Conservation (phyloP, 495 filamentous ascomycete species). For the Aspergillus ellipticus region DNA sequence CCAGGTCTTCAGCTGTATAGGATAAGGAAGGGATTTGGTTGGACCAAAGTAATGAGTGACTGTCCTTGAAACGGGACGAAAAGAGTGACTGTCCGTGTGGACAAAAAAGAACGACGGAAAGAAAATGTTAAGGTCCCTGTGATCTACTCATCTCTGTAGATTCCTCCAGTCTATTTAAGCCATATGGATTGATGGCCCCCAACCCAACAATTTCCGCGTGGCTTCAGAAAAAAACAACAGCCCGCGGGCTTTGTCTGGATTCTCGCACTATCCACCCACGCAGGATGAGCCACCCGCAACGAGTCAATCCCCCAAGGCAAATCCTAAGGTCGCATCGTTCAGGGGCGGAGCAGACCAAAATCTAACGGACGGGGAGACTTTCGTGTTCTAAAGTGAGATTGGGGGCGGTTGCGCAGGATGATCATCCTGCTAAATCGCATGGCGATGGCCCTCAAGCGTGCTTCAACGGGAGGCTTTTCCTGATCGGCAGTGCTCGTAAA, state of each 20-base stretch:
- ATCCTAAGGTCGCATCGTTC: not conserved
- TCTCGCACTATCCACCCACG: not conserved
- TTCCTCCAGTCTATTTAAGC: not conserved
- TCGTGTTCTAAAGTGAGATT: not conserved
- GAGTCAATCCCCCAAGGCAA: not conserved
- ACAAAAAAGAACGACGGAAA: conserved; percentile 1
- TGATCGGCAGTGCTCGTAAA: not conserved
- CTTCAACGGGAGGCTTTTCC: not conserved
- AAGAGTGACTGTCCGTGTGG: not conserved
- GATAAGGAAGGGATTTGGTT: not conserved
- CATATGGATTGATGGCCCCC: not conserved
- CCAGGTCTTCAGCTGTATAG: not conserved
- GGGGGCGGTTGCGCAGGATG: not conserved
- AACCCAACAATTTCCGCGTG: not conserved
- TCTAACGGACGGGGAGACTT: not conserved
- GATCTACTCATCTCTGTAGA: not conserved
- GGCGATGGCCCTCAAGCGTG: not conserved
- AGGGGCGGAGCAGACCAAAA: not conserved
- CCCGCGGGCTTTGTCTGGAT: not conserved
- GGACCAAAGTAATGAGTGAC: not conserved
- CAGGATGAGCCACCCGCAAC: not conserved
- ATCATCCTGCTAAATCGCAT: not conserved
- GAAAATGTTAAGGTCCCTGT: not conserved
- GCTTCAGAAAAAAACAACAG: not conserved
- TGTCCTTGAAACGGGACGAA: not conserved